phyloP scores from a whole-genome alignment of 2,329 filamentous ascomycete species.

The Ophiocordyceps unilateralis region DNA sequence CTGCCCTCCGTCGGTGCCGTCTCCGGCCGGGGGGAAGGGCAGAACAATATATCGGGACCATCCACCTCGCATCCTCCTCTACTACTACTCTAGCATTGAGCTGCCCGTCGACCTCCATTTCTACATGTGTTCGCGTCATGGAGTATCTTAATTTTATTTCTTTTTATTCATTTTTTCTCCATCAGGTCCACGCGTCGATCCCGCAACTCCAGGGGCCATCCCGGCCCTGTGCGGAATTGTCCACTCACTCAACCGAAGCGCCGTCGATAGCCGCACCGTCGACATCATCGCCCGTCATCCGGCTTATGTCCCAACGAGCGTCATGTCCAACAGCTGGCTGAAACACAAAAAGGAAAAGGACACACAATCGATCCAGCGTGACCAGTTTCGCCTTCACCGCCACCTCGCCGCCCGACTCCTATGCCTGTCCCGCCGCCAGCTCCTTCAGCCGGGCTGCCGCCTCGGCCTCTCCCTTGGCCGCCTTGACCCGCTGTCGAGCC shows the following conservation, averaged over 20 bases:
- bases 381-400: background rate
- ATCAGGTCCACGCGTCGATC: background rate
- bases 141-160: too few species aligned
- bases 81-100: too few species aligned
- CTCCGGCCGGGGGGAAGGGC: too few species aligned
- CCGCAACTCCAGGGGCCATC: background rate
- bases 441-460: constrained; percentile 45
- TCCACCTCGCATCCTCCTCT: too few species aligned
- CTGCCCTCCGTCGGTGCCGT: too few species aligned
- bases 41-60: too few species aligned
- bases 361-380: background rate
- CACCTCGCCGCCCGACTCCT: constrained; percentile 23
- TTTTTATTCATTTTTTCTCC: too few species aligned
- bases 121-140: too few species aligned
- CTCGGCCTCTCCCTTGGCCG: constrained; percentile 68
- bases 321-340: background rate
- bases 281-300: background rate
- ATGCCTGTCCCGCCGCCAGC: constrained; percentile 41
- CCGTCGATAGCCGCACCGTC: background rate
- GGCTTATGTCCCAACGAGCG: background rate
- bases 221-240: background rate
- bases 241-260: background rate
- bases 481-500: constrained; percentile 77
- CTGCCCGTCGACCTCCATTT: too few species aligned
- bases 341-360: background rate